Evolutionary conservation across 2,329 filamentous ascomycete species (phyloP).

Genomic region (Aspergillus latus): DNA sequence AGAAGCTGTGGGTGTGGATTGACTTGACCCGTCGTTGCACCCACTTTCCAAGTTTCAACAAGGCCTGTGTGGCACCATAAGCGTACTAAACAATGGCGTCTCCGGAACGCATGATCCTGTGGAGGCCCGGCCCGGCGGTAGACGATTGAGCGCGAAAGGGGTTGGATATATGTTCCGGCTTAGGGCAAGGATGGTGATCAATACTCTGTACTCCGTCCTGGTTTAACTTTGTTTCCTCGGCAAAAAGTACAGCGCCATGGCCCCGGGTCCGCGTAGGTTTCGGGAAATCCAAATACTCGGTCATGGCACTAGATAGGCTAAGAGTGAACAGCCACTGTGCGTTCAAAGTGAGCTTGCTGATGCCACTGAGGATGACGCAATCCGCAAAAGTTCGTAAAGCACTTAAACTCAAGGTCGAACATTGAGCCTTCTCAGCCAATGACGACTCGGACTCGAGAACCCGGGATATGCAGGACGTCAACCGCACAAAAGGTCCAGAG

Average conservation of each 20-base stretch:
- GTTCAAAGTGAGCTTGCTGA: background rate
- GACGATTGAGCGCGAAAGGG: background rate
- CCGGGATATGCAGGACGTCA: background rate
- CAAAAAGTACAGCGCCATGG: background rate
- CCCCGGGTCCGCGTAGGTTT: background rate
- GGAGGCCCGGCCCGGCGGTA: slow-evolving; percentile 26
- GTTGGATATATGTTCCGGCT: background rate
- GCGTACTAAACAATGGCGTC: slow-evolving; percentile 4
- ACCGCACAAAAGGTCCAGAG: background rate
- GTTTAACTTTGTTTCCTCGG: background rate
- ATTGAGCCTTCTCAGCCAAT: background rate
- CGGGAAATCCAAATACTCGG: background rate
- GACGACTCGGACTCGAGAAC: background rate
- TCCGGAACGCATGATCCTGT: slow-evolving; percentile 17
- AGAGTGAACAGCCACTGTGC: background rate
- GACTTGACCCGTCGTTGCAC: background rate
- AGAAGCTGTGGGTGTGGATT: slow-evolving; percentile 10
- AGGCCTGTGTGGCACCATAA: slow-evolving; percentile 17
- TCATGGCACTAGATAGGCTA: background rate
- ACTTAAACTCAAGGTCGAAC: background rate
- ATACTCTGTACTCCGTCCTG: background rate
- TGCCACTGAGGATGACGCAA: background rate
- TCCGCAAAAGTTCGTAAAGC: background rate
- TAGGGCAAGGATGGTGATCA: background rate
- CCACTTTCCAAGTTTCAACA: background rate